Evolutionary conservation across 495 filamentous ascomycete species (phyloP).

Genomic region (Niebla homalea): DNA sequence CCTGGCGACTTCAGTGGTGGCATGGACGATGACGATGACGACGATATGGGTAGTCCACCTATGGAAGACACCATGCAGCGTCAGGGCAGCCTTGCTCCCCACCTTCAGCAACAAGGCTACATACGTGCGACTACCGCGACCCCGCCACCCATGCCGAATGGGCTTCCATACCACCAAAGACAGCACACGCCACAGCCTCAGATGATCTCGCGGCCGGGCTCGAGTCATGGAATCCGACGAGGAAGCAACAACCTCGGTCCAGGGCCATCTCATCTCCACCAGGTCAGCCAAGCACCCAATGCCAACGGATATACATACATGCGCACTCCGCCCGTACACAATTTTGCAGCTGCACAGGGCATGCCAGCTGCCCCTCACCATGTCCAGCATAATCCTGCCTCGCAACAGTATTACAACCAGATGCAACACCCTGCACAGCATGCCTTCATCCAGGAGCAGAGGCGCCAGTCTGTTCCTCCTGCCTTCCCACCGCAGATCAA

Average conservation of each 20-base stretch:
- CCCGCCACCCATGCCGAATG: conserved; percentile 81
- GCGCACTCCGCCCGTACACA: conserved; percentile 74
- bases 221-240: conserved; percentile 63
- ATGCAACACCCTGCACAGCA: conserved; percentile 30
- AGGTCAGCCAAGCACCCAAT: conserved; percentile 16
- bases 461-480: conserved; percentile 47
- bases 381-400: conserved; percentile 30
- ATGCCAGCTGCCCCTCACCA: conserved; percentile 17
- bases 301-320: conserved; percentile 70
- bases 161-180: conserved; percentile 54
- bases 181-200: conserved; percentile 73
- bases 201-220: conserved; percentile 63
- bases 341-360: conserved; percentile 43
- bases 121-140: conserved; percentile 77
- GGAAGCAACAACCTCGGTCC: conserved; percentile 63
- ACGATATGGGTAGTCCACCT: conserved; percentile 53
- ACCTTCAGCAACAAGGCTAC: conserved; percentile 60
- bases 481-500: conserved; percentile 33
- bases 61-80: conserved; percentile 45
- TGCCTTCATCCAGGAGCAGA: conserved; percentile 54
- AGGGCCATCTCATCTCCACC: conserved; percentile 45
- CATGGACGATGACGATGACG: conserved; percentile 83
- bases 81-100: conserved; percentile 50
- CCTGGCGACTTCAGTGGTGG: conserved; percentile 84
- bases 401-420: conserved; percentile 27